Base-by-base conservation (phyloP, 345 rosid genomes). In the Linum tenue region DNA sequence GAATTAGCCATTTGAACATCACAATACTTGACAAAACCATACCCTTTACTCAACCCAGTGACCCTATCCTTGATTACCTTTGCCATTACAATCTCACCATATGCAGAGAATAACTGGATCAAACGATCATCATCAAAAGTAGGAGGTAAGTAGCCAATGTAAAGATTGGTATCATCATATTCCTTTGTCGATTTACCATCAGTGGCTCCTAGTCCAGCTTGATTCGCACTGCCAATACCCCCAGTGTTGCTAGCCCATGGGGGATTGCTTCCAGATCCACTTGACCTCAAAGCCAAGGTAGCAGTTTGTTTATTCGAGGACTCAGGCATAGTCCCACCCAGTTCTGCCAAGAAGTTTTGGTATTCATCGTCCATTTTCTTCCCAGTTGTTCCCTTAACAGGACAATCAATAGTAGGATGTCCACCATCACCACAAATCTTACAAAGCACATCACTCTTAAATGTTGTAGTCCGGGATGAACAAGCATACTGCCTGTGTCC, bases 321-420 rank as follows among this genome's bases (percentile, higher is more conserved):
- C 73, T 89, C 99, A 55, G 99, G 97, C 77, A 91, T 83, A 35
- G 92, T 81, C 62, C 90, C 95, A 56, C 96, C 90, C 67, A 95
- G 70, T 78, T 95, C 95, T 1, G 99, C 97, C 85, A 86, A 81
- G 77, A 95, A 91, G 70, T 85, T 95, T 81, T 82, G 99, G 75
- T 95, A 95, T 65, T 95, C 97, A 64, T 95, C 99, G 79, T 95
- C 99, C 99, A 89, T 95, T 72, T 87, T 95, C 87, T 95, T 91
- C 56, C 99, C 94, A 0, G 82, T 80, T 8, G 97, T 81, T 66
- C 96, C 95, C 83, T 95, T 95, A 69, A 91, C 81, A 1, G 96
- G 99, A 69, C 99, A 95, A 80, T 95, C 97, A 59, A 91, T 95
- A 0, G 97, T 95, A 5, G 99, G 99, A 64, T 95, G 99, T 58